Evolutionary conservation across 2,329 filamentous ascomycete species (phyloP).

Genomic region (Claviceps paspali): DNA sequence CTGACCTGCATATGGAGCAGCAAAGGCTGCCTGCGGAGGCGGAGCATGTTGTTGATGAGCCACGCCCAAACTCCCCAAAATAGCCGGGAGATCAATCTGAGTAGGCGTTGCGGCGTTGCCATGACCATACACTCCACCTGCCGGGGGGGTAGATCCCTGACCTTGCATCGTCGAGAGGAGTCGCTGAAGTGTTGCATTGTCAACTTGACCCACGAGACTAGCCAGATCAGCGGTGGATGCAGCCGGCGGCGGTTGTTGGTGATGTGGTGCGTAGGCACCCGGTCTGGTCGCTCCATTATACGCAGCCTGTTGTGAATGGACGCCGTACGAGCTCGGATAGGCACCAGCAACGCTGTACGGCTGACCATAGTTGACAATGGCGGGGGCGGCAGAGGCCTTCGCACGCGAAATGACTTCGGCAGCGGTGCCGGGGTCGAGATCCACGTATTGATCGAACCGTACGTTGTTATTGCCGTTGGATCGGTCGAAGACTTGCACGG

Average conservation of each 20-base stretch:
- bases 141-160: slow-evolving; percentile 1
- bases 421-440: slow-evolving; percentile 63
- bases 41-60: slow-evolving; percentile 9
- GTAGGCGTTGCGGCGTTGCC: slow-evolving; percentile 8
- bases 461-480: slow-evolving; percentile 59
- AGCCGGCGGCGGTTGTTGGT: slow-evolving; percentile 18
- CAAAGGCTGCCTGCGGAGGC: slow-evolving; percentile 14
- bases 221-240: slow-evolving; percentile 37
- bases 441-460: slow-evolving; percentile 74
- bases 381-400: slow-evolving; percentile 29
- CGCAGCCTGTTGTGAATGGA: slow-evolving; percentile 12
- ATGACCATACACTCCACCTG: slow-evolving; percentile 3
- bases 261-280: slow-evolving; percentile 14
- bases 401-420: slow-evolving; percentile 66
- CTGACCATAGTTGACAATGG: slow-evolving; percentile 16
- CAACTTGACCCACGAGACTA: slow-evolving; percentile 50
- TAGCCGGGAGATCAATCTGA: slow-evolving; percentile 30
- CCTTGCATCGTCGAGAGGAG: slow-evolving; percentile 44
- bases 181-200: slow-evolving; percentile 55
- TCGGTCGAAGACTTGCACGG: slow-evolving; percentile 74
- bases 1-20: slow-evolving; percentile 16
- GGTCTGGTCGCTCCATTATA: slow-evolving; percentile 14
- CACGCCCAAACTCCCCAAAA: slow-evolving; percentile 26
- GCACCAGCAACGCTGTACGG: slow-evolving; percentile 13
- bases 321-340: slow-evolving; percentile 18